Evolutionary conservation across 768 basidiomycete species (phyloP), one percentile per base, ranked within the genome.

Genomic region (Mycena albidolilacea): DNA sequence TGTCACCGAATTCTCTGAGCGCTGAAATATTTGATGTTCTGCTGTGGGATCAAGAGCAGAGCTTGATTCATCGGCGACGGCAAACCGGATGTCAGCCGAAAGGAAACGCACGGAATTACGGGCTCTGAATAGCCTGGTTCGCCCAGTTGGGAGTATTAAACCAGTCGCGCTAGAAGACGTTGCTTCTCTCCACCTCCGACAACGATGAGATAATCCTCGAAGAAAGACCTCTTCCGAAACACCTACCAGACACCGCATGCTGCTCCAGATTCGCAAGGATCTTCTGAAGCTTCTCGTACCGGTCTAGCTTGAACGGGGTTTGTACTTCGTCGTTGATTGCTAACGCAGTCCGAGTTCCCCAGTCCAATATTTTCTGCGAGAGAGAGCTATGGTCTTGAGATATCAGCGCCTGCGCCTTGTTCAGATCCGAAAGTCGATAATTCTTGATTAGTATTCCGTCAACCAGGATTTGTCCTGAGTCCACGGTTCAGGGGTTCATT

Each of bases 291-390:
- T 62, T 64, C 58, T 67, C 21, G 46, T 76, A 39, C 17, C 46
- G 19, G 12, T 52, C 67, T 11, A 59, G 58, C 48, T 14, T 7
- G 48, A 11, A 50, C 19, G 5, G 71, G 67, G 9, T 61, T 19
- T 76, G 57, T 8, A 62, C 39, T 0, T 65, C 70, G 7, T 64
- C 59, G 21, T 66, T 64, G 11, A 61, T 73, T 59, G 15, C 65
- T 43, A 5, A 55, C 11, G 12, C 15, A 12, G 3, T 72, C 77
- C 0, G 78, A 68, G 50, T 76, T 65, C 7, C 84, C 85, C 9
- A 87, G 71, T n/a, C 77, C 80, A 15, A 86, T 81, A 61, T 85
- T 87, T 52, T 86, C 86, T 46, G 74, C 73, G 5, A 86, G 46
- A 1, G 82, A 78, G 5, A 86, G 71, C 12, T 60, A 62, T 82